Evolutionary conservation across 305 asterid species (phyloP).

Genomic region (Monarda citriodora): DNA sequence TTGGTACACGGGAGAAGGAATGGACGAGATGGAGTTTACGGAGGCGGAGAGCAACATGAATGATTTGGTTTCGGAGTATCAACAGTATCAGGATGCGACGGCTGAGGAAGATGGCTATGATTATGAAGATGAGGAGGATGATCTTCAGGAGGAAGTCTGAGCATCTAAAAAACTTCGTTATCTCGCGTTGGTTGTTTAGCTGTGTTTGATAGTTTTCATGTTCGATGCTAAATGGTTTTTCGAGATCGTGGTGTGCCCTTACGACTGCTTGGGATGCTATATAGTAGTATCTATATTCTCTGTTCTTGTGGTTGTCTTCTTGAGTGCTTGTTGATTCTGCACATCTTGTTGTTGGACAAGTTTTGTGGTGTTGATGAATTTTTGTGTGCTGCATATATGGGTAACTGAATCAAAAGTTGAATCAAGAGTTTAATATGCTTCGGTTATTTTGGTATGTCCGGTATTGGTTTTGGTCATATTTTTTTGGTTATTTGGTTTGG

Average conservation of each 20-base stretch:
- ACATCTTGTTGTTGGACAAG: neutral
- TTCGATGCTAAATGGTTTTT: slow-evolving; percentile 6
- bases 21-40: slow-evolving; percentile 80
- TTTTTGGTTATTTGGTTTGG: no score
- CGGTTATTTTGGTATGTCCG: no score
- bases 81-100: slow-evolving; percentile 71
- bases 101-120: slow-evolving; percentile 44
- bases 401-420: no score
- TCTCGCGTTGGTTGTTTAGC: neutral
- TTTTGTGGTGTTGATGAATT: neutral
- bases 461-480: no score
- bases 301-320: neutral
- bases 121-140: slow-evolving; percentile 41
- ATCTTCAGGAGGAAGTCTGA: slow-evolving; percentile 25
- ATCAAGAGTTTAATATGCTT: no score
- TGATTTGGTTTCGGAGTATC: slow-evolving; percentile 65
- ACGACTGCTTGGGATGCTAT: slow-evolving; percentile 2
- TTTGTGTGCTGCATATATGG: neutral
- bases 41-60: slow-evolving; percentile 79
- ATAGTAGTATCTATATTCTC: neutral
- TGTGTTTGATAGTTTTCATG: slow-evolving; percentile 5
- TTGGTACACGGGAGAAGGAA: slow-evolving; percentile 81
- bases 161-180: neutral
- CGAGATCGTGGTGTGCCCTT: slow-evolving; percentile 13
- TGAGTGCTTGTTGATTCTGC: neutral